Base-by-base conservation (phyloP, 306 rosid genomes). In the Casuarina equisetifolia region DNA sequence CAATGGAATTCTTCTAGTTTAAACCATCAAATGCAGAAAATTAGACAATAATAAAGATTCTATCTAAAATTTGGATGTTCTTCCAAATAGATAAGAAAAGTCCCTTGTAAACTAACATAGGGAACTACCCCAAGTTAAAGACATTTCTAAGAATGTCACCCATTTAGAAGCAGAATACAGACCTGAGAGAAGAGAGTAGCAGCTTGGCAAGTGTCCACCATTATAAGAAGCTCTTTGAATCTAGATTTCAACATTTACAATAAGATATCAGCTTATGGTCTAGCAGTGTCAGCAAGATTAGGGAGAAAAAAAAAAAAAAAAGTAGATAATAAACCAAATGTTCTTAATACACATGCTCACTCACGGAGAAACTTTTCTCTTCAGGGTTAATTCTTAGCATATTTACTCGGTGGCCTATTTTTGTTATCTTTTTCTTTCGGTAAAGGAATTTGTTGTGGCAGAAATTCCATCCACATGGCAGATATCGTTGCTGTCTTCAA, bases 201-300 rank as follows among this genome's bases (percentile, higher is more conserved):
- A 77, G 97, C 98, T 87, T 95, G 98, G 85, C 98, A 92, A 45
- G 98, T 95, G 82, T 92, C 98, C 79, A 95, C 98, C 98, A 92
- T 92, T 87, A 94, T 89, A 77, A 95, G 93, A 74, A 95, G 88
- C 97, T 95, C 98, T 93, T 95, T 95, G 76, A 95, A 95, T 89
- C 99, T 95, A 73, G 73, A 85, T 75, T 78, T 82, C 73, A 46
- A 66, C 68, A 75, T 67, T 42, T 76, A 16, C 55, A 75, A 19
- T n/a, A 67, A 68, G 63, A 78, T 51, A 70, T 73, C 73, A 81
- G 83, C 64, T 88, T 35, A 74, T 70, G 58, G 1, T 75, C 69
- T 46, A 52, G 63, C 8, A 69, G 32, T 19, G 40, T 42, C 72
- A 45, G 39, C 40, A 72, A 78, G 66, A 78, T 76, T 58, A 73